A percentile compares a stretch with the other conserved stretches of the same genome.
phyloP scores from a whole-genome alignment of 2,329 filamentous ascomycete genomes.

The Ceratocystis variospora region DNA sequence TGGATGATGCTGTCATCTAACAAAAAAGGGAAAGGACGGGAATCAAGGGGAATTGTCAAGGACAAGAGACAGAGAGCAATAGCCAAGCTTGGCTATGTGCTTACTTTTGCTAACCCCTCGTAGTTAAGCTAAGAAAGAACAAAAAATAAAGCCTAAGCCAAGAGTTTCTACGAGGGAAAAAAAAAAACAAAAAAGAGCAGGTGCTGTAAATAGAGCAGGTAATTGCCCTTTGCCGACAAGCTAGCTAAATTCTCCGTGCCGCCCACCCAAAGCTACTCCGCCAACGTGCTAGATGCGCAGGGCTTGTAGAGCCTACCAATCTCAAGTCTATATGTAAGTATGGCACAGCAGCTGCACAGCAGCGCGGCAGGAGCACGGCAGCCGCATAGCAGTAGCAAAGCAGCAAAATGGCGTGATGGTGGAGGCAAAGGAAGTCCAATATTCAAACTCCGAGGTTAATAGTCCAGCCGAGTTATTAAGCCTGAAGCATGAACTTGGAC shows the following conservation, averaged over 20 bases:
- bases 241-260: conserved; percentile 1
- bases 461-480: background rate
- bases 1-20: background rate
- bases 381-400: too few species aligned
- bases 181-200: background rate
- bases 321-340: background rate
- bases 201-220: background rate
- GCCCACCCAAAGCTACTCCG: background rate
- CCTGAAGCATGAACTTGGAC: too few species aligned
- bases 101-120: background rate
- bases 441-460: background rate
- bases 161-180: background rate
- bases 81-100: background rate
- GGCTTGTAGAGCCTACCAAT: background rate
- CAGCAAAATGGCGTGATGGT: too few species aligned
- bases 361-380: too few species aligned
- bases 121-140: background rate
- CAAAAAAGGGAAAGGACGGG: background rate
- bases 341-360: background rate
- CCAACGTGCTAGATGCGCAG: background rate
- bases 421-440: too few species aligned
- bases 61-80: background rate
- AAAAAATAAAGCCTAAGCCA: background rate
- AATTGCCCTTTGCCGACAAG: background rate
- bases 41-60: background rate